A percentile compares a stretch with the other conserved stretches of the same genome.
Conservation (phyloP, 129 eudicot genomes). For the Flaveria robusta region DNA sequence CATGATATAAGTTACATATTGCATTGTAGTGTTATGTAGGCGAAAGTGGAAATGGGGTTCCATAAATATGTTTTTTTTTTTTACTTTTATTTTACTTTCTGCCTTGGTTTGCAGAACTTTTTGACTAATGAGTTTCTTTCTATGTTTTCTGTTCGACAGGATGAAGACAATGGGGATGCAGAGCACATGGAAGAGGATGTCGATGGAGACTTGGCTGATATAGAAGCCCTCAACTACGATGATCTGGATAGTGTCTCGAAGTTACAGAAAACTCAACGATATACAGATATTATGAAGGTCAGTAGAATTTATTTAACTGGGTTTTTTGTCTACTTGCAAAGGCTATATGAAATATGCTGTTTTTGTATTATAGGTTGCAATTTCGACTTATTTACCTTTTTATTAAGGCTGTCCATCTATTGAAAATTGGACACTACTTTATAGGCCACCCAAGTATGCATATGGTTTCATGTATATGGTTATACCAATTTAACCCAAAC, state of each 20-base stretch:
- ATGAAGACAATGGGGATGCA: conserved; percentile 56
- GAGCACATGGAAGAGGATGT: conserved; percentile 83
- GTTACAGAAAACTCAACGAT: conserved; percentile 73
- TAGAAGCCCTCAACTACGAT: conserved; percentile 77
- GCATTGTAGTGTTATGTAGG: neutral
- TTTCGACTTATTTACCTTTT: neutral
- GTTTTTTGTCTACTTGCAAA: neutral
- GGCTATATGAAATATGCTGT: neutral
- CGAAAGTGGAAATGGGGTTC: neutral
- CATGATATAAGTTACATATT: neutral
- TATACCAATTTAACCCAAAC: neutral
- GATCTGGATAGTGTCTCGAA: conserved; percentile 83
- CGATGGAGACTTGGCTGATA: conserved; percentile 75
- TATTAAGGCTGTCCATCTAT: neutral
- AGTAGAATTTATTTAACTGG: conserved; percentile 22
- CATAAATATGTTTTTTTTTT: neutral
- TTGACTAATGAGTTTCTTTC: neutral
- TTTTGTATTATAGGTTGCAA: neutral
- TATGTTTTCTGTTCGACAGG: conserved; percentile 31
- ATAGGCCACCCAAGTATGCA: neutral
- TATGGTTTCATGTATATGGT: neutral
- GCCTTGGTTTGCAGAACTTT: conserved; percentile 6
- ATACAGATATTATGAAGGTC: conserved; percentile 79
- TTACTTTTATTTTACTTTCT: neutral
- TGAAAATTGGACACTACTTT: neutral